Evolutionary conservation across 768 basidiomycete species (phyloP).

Genomic region (Podaxis sp.): DNA sequence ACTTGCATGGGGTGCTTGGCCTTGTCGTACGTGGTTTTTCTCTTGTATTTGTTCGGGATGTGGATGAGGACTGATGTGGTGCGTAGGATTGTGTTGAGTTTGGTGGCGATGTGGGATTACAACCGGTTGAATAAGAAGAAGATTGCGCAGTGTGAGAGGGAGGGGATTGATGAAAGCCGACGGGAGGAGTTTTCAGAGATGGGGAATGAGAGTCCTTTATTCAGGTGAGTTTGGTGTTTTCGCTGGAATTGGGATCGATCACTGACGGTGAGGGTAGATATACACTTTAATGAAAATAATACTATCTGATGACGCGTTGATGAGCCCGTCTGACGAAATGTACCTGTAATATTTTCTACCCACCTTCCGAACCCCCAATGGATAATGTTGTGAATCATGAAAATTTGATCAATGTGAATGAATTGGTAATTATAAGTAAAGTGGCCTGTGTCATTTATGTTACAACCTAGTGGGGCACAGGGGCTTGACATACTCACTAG

Average conservation of each 20-base stretch:
- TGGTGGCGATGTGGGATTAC: constrained; percentile 51
- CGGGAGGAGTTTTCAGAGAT: constrained; percentile 44
- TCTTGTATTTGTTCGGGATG: not conserved
- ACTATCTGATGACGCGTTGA: not conserved
- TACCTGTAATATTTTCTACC: not conserved
- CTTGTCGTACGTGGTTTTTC: constrained; percentile 29
- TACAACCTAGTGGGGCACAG: not conserved
- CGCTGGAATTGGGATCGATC: no score
- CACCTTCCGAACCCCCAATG: no score
- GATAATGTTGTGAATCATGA: no score
- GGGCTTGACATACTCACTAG: not conserved
- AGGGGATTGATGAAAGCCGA: constrained; percentile 40
- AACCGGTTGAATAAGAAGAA: constrained; percentile 49
- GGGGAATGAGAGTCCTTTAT: constrained; percentile 57
- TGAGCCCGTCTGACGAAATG: not conserved
- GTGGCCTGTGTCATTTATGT: not conserved
- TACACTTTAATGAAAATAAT: not conserved
- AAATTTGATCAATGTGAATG: not conserved
- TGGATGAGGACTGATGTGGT: not conserved
- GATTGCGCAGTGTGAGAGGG: constrained; percentile 40
- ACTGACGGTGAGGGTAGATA: not conserved
- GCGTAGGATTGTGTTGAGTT: constrained; percentile 34
- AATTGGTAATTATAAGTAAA: not conserved
- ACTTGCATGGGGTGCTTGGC: constrained; percentile 30
- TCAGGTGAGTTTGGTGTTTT: constrained; percentile 35